These are phyloP conservation scores for Rhizophora apiculata DNA, from an alignment of 345 rosid species.

Conservation along the genomic window DNA sequence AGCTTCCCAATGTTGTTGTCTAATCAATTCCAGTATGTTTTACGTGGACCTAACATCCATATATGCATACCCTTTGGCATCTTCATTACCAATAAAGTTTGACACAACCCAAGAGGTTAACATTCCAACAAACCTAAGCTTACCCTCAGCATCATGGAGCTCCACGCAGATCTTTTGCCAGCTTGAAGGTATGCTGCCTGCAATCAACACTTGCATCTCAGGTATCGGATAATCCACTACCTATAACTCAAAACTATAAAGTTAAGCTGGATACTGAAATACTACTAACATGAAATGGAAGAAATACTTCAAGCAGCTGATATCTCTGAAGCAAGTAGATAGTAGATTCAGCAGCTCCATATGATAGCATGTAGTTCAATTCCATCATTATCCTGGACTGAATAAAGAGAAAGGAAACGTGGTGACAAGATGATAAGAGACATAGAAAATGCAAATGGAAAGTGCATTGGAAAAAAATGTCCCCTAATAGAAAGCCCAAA, in stretches of 20 bases:
- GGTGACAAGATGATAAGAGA: conserved; percentile 14
- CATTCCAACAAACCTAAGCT: conserved; percentile 17
- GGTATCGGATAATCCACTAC: conserved; percentile 8
- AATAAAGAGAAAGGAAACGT: conserved; percentile 24
- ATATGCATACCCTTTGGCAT: background rate
- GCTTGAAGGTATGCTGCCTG: conserved; percentile 76
- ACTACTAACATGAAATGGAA: conserved; percentile 73
- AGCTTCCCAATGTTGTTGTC: too few relatives aligned
- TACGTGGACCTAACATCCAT: conserved; percentile 2
- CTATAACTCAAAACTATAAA: background rate
- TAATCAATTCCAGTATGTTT: background rate
- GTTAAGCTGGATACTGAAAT: conserved; percentile 15
- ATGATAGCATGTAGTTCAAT: conserved; percentile 80
- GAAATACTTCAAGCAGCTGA: conserved; percentile 62
- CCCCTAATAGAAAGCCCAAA: background rate
- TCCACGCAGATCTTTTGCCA: conserved; percentile 30
- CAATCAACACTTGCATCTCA: conserved; percentile 26
- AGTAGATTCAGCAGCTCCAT: conserved; percentile 87
- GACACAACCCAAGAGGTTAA: background rate
- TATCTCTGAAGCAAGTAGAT: conserved; percentile 70
- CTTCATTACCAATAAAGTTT: conserved; percentile 5
- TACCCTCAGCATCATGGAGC: conserved; percentile 75
- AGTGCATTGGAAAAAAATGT: background rate
- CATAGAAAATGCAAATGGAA: background rate
- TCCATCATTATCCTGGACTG: conserved; percentile 89